These are phyloP conservation scores for Calophaca sinica DNA, from an alignment of 306 rosid genomes.

Conservation along the genomic window DNA sequence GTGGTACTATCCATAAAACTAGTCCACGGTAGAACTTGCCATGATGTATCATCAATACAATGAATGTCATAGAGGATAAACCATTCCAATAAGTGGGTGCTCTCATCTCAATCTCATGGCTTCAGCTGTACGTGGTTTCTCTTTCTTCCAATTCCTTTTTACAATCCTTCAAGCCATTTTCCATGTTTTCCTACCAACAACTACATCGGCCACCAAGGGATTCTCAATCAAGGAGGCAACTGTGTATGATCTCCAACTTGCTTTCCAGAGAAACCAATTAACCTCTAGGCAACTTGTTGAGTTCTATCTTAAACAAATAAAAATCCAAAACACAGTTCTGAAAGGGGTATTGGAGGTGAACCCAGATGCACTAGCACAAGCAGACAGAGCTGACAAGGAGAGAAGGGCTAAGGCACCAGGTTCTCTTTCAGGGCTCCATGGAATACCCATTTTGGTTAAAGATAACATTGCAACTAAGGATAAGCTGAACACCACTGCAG, in stretches of 20 bases:
- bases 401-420: slow-evolving; percentile 33
- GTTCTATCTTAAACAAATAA: slow-evolving; percentile 58
- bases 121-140: not conserved
- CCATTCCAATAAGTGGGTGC: too few species aligned
- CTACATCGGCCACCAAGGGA: not conserved
- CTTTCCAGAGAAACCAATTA: slow-evolving; percentile 56
- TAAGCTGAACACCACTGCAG: slow-evolving; percentile 70
- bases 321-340: slow-evolving; percentile 53
- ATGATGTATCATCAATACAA: too few species aligned
- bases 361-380: slow-evolving; percentile 65
- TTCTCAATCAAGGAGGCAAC: slow-evolving; percentile 66
- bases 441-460: slow-evolving; percentile 71
- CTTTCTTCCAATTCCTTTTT: slow-evolving; percentile 11
- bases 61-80: too few species aligned
- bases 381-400: slow-evolving; percentile 58
- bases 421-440: slow-evolving; percentile 55
- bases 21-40: too few species aligned
- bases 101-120: not conserved
- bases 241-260: slow-evolving; percentile 58
- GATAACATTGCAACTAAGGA: slow-evolving; percentile 78
- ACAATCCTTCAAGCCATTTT: not conserved
- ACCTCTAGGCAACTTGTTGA: slow-evolving; percentile 69
- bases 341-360: slow-evolving; percentile 63
- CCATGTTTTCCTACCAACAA: not conserved
- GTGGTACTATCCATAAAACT: too few species aligned